Percentiles rank a stretch among this genome's conserved stretches.
These are phyloP conservation scores for Silene coronaria DNA, from an alignment of 179 eudicot genomes.

Conservation along the genomic window DNA sequence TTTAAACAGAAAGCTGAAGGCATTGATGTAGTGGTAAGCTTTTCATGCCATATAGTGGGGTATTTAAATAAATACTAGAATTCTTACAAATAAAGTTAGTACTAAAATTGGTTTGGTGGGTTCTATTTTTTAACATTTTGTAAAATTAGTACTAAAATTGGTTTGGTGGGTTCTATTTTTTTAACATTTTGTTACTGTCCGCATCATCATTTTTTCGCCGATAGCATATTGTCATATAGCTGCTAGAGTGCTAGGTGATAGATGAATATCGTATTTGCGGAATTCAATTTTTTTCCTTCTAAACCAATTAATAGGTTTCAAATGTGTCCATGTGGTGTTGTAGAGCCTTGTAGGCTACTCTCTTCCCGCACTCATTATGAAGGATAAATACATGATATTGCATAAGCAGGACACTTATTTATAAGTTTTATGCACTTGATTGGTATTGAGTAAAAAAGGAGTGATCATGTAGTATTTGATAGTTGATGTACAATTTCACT, in stretches of 20 bases:
- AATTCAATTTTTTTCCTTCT: neutral
- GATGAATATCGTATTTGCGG: constrained; percentile 1
- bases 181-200: constrained; percentile 10
- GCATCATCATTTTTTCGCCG: constrained; percentile 7
- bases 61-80: neutral
- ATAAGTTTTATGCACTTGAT: no score
- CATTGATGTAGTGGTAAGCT: constrained; percentile 9
- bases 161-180: constrained; percentile 1
- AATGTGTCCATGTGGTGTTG: constrained; percentile 9
- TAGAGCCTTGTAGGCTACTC: neutral
- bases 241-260: constrained; percentile 12
- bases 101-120: neutral
- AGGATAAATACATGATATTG: constrained; percentile 9
- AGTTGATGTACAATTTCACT: no score
- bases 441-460: no score
- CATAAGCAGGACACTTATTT: neutral
- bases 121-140: neutral
- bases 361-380: neutral
- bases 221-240: constrained; percentile 6
- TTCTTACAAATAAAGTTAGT: neutral
- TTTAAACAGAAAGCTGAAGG: constrained; percentile 16
- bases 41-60: constrained; percentile 7
- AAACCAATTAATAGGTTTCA: constrained; percentile 11
- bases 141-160: neutral
- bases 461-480: no score